Percentiles rank a stretch among this genome's conserved stretches.
phyloP scores from a whole-genome alignment of 768 basidiomycete genomes.

The Flagelloscypha sp. region DNA sequence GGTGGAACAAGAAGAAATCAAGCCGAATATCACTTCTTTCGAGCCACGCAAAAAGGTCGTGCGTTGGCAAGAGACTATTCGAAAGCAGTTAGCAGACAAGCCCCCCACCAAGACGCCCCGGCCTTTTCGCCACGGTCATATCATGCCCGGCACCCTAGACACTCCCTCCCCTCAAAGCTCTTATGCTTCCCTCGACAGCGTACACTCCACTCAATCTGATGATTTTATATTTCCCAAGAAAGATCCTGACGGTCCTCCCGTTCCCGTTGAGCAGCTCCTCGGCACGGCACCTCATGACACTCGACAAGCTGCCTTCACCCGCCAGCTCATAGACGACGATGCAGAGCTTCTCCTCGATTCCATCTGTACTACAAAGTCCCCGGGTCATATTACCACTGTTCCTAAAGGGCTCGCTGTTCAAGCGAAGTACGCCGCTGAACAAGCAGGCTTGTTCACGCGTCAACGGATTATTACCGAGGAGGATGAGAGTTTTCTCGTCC shows the following conservation, averaged over 20 bases:
- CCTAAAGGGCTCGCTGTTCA: no score
- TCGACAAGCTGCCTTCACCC: constrained; percentile 30
- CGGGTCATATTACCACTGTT: no score
- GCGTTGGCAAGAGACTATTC: constrained; percentile 25
- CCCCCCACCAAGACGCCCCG: constrained; percentile 14
- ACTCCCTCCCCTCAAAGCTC: constrained; percentile 42
- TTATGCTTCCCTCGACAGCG: constrained; percentile 10
- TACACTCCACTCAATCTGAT: constrained; percentile 13
- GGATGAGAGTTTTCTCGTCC: constrained; percentile 38
- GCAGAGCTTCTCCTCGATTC: no score
- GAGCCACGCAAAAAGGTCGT: constrained; percentile 29
- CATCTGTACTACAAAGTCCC: no score
- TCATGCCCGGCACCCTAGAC: constrained; percentile 50
- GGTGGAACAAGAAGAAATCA: constrained; percentile 15
- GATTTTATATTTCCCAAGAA: constrained; percentile 16
- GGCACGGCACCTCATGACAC: constrained; percentile 37
- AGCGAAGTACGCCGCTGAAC: no score
- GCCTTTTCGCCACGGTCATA: constrained; percentile 21
- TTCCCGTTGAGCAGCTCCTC: constrained; percentile 9
- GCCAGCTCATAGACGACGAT: constrained; percentile 50
- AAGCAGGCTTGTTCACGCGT: no score
- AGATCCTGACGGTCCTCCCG: constrained; percentile 11
- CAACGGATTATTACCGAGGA: no score
- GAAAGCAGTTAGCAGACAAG: constrained; percentile 13
- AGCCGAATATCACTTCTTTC: no score